Conservation (phyloP, 73 alveolate genomes). For the Breviolum minutum region DNA sequence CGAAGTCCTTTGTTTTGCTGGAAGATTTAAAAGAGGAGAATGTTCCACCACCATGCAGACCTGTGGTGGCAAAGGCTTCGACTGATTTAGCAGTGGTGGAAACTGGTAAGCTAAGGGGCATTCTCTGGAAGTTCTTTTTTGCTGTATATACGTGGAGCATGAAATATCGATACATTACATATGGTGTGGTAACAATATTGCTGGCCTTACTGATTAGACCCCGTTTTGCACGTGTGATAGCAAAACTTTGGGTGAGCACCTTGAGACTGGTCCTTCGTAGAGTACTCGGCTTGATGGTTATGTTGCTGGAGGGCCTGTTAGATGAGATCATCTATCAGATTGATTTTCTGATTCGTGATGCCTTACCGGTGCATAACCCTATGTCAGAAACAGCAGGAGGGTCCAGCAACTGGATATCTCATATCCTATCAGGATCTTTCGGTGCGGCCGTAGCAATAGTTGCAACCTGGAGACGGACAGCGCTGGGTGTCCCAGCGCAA, state of each 20-base stretch:
- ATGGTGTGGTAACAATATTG: neutral
- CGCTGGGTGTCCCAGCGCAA: neutral
- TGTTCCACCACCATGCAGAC: neutral
- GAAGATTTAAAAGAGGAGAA: neutral
- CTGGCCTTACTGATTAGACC: neutral
- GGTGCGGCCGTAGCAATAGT: neutral
- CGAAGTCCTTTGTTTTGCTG: neutral
- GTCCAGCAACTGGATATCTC: neutral
- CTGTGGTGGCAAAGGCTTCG: neutral
- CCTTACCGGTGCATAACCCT: neutral
- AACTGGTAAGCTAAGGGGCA: neutral
- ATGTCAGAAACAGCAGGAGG: neutral
- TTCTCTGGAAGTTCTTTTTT: neutral
- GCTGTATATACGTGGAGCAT: neutral
- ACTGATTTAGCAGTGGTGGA: neutral
- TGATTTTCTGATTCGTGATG: neutral
- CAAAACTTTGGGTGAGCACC: neutral
- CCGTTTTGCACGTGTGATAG: neutral
- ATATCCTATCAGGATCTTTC: neutral
- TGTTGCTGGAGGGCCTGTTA: neutral
- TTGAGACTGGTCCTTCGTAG: neutral
- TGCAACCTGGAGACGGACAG: neutral
- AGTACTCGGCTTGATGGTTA: neutral
- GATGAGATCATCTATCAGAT: neutral
- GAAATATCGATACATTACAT: neutral